These are phyloP conservation scores for Solanum ossicruentum DNA, from an alignment of 257 asterid genomes.

Conservation along the genomic window DNA sequence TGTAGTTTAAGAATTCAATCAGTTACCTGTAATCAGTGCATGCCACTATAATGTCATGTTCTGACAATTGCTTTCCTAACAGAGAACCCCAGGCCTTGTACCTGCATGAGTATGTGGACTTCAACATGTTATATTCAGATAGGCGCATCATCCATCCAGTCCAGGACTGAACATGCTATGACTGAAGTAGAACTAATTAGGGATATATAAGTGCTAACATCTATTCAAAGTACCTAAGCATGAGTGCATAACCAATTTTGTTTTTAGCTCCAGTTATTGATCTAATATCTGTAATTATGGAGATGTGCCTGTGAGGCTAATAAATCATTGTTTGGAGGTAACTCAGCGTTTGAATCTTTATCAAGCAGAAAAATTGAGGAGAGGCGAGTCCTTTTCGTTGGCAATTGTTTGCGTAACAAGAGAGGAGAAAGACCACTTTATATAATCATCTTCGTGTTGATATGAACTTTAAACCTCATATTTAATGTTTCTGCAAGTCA, in stretches of 20 bases:
- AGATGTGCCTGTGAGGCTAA: not conserved
- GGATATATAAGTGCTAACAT: not conserved
- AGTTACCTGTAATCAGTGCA: conserved; percentile 90
- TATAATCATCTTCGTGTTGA: not conserved
- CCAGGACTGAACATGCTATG: not conserved
- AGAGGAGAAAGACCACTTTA: not conserved
- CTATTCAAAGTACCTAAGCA: not conserved
- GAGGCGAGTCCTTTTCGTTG: not conserved
- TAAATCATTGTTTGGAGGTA: not conserved
- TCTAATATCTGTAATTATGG: not conserved
- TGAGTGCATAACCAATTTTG: not conserved
- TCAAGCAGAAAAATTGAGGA: not conserved
- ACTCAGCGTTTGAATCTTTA: not conserved
- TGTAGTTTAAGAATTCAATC: not conserved
- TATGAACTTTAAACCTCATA: not conserved
- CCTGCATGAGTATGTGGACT: conserved; percentile 24
- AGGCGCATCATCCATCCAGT: not conserved
- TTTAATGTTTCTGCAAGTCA: not conserved
- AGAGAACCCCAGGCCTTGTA: conserved; percentile 99
- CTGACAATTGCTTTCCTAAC: conserved; percentile 81
- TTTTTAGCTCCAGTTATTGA: not conserved
- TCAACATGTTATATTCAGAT: not conserved
- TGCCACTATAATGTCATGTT: conserved; percentile 89
- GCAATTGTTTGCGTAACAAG: not conserved
- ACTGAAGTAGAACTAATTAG: not conserved